A percentile compares a stretch with the other conserved stretches of the same genome.
These are phyloP conservation scores for Sphaceloma murrayae DNA, from an alignment of 2,329 filamentous ascomycete species.

Conservation along the genomic window DNA sequence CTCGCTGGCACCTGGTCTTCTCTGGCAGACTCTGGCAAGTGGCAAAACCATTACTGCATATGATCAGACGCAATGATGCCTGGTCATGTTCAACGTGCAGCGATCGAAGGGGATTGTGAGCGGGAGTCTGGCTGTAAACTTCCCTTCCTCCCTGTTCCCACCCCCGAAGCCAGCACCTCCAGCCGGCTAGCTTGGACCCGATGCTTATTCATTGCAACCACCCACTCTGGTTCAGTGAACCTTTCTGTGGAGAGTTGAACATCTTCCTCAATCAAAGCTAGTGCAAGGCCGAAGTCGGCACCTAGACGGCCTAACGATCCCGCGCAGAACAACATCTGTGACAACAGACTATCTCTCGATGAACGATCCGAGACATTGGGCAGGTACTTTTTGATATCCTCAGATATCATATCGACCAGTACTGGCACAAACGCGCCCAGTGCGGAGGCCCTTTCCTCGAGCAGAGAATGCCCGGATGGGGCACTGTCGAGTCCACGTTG, in stretches of 20 bases:
- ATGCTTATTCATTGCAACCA: slow-evolving; percentile 80
- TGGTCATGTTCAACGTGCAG: slow-evolving; percentile 14
- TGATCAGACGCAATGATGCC: no score
- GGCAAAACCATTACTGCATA: no score
- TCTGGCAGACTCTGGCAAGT: no score
- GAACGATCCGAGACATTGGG: slow-evolving; percentile 72
- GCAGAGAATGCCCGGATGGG: slow-evolving; percentile 7
- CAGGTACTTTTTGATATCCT: slow-evolving; percentile 66
- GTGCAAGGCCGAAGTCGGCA: slow-evolving; percentile 82
- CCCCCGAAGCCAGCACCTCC: slow-evolving; percentile 44
- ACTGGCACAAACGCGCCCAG: slow-evolving; percentile 77
- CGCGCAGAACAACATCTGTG: slow-evolving; percentile 87
- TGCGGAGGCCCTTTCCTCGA: slow-evolving; percentile 49
- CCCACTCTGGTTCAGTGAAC: slow-evolving; percentile 64
- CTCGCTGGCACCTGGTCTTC: no score
- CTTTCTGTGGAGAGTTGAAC: slow-evolving; percentile 57
- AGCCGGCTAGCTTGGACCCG: slow-evolving; percentile 70
- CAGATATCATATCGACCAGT: slow-evolving; percentile 68
- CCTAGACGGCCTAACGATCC: slow-evolving; percentile 82
- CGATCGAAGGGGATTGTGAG: slow-evolving; percentile 18
- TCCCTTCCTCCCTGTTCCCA: slow-evolving; percentile 28
- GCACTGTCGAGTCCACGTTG: slow-evolving; percentile 20
- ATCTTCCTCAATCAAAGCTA: slow-evolving; percentile 51
- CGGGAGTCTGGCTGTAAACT: slow-evolving; percentile 16
- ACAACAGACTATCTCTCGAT: slow-evolving; percentile 76